Percentiles rank a stretch among this genome's conserved stretches.
Evolutionary conservation across 1,284 basidiomycete genomes (phyloP).

Genomic region (Malassezia obtusa): DNA sequence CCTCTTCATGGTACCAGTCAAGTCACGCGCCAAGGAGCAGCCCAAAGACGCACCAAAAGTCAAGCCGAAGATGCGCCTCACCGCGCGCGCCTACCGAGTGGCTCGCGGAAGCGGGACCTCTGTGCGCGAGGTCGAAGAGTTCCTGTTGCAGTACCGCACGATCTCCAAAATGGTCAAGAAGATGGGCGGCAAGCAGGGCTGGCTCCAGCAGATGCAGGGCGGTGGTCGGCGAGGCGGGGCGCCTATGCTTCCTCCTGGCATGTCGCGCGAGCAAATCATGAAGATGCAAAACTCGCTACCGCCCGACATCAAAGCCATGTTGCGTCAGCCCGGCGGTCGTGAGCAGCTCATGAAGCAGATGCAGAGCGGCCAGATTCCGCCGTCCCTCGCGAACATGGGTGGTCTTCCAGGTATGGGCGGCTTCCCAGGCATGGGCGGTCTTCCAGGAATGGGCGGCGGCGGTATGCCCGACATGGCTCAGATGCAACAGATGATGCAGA

Average conservation of each 20-base stretch:
- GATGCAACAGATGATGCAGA: slow-evolving; percentile 48
- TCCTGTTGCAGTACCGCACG: slow-evolving; percentile 57
- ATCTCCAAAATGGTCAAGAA: slow-evolving; percentile 62
- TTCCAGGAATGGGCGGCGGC: slow-evolving; percentile 23
- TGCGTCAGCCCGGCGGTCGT: slow-evolving; percentile 43
- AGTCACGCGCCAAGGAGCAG: neutral
- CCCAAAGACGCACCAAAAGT: slow-evolving; percentile 1
- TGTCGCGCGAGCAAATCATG: slow-evolving; percentile 40
- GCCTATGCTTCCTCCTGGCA: slow-evolving; percentile 41
- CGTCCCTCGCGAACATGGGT: slow-evolving; percentile 18
- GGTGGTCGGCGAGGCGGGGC: slow-evolving; percentile 26
- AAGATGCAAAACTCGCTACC: slow-evolving; percentile 45
- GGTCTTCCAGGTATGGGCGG: slow-evolving; percentile 23
- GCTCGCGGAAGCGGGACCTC: slow-evolving; percentile 90
- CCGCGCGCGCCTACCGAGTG: slow-evolving; percentile 58
- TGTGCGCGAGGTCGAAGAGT: slow-evolving; percentile 90
- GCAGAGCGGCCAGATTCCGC: slow-evolving; percentile 33
- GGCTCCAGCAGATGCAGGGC: slow-evolving; percentile 35
- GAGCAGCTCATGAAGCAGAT: slow-evolving; percentile 37
- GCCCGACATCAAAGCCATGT: slow-evolving; percentile 45
- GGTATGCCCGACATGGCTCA: slow-evolving; percentile 34
- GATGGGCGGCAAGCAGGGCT: slow-evolving; percentile 86
- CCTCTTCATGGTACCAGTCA: slow-evolving; percentile 33
- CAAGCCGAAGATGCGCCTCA: slow-evolving; percentile 37
- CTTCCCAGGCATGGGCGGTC: slow-evolving; percentile 26